Base-by-base conservation (phyloP, 73 alveolate species). In the Paramecium caudatum region DNA sequence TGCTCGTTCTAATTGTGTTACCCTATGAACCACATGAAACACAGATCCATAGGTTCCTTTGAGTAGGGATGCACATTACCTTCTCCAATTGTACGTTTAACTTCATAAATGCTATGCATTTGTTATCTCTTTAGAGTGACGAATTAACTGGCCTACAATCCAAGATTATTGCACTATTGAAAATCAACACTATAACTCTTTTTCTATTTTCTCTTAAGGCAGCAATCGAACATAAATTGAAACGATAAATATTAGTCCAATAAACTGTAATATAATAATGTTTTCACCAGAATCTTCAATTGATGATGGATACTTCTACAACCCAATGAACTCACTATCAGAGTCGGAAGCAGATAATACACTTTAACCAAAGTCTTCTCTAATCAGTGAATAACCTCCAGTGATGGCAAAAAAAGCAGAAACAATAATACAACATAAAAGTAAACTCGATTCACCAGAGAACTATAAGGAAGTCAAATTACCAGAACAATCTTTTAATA, bases 1-100 rank as follows among this genome's bases (percentile, higher is more conserved):
- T 19, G 92, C 92, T 37, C 92, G 49, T 3, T 65, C 49, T 27
- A 83, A 70, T 33, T 85, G 86, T 48, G 63, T 83, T 37, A 47
- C 47, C 12, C 47, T 82, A 46, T 46, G n/a, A 13, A 34, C 34
- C 25, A 68, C 84, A 2, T 32, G 27, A 37, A 47, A 32, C 17
- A 68, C 84, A 13, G 25, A 32, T 9, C 84, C 84, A 68, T 32
- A 68, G 1, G 84, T 17, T 17, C 84, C 84, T 68, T 68, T 2
- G n/a, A n/a, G n/a, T n/a, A n/a, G n/a, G n/a, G n/a, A n/a, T n/a
- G n/a, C n/a, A n/a, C n/a, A n/a, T n/a, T n/a, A n/a, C n/a, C n/a
- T n/a, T n/a, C n/a, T n/a, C n/a, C n/a, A n/a, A n/a, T n/a, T n/a
- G n/a, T n/a, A n/a, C n/a, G n/a, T n/a, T n/a, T n/a, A n/a, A n/a